phyloP scores from a whole-genome alignment of 2,329 filamentous ascomycete genomes.

The Penicillium sp. region DNA sequence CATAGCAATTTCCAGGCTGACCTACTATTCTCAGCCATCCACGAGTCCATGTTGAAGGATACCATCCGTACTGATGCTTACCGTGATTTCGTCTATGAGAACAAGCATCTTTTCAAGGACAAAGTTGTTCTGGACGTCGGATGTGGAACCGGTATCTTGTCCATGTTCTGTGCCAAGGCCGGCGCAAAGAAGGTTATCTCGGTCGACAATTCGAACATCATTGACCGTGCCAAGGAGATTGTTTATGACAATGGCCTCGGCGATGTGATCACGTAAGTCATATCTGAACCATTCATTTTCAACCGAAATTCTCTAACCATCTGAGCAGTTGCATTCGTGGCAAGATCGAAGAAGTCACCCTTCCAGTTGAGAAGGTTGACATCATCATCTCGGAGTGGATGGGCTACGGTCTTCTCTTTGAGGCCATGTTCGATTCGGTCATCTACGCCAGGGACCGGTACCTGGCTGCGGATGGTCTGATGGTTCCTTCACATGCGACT shows the following conservation, averaged over 20 bases:
- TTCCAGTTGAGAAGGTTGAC: constrained; percentile 81
- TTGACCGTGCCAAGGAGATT: constrained; percentile 83
- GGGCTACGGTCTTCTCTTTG: constrained; percentile 91
- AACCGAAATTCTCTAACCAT: constrained; percentile 10
- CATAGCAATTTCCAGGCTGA: constrained; percentile 9
- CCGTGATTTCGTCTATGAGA: constrained; percentile 90
- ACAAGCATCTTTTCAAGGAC: constrained; percentile 83
- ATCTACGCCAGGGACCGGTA: constrained; percentile 87
- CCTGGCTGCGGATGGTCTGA: constrained; percentile 75
- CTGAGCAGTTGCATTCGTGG: constrained; percentile 68
- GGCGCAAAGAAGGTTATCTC: constrained; percentile 86
- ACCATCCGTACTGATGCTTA: constrained; percentile 86
- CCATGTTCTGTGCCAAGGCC: constrained; percentile 91
- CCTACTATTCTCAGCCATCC: constrained; percentile 66
- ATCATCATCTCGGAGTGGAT: constrained; percentile 98
- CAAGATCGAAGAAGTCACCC: constrained; percentile 82
- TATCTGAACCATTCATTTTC: background rate
- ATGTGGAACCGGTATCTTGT: constrained; percentile 82
- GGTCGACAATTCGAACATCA: constrained; percentile 90
- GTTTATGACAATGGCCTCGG: constrained; percentile 78
- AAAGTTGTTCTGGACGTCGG: constrained; percentile 91
- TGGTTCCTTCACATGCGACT: constrained; percentile 84
- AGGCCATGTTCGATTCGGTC: constrained; percentile 94
- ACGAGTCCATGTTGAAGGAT: constrained; percentile 96
- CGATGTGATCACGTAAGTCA: constrained; percentile 67